Base-by-base conservation (phyloP, 2,329 filamentous ascomycete genomes). In the Fusarium guadeloupense region DNA sequence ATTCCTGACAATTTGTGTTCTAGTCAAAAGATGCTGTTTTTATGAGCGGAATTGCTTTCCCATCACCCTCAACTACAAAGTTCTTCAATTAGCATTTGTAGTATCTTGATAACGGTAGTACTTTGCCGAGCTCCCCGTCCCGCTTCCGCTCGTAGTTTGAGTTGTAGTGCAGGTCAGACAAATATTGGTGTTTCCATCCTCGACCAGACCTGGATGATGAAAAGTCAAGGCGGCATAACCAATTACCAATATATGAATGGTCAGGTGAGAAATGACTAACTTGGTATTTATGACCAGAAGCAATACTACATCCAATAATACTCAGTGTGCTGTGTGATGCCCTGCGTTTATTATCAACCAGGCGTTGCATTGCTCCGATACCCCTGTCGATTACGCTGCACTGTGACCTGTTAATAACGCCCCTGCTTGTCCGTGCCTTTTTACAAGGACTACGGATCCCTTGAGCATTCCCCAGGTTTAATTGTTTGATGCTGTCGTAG, bases 381-480 rank as follows among this genome's bases (percentile, higher is more conserved):
- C 56, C 60, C 61, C 58, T 64, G 61, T 62, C 60, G 21, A 49
- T 46, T 47, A 49, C 39, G 21, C 41, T 64, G 60, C 49, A 57
- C 60, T 61, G 38, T 56, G 46, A 64, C 42, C 41, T 28, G 34
- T 54, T 34, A 42, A 13, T 44, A 38, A 40, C 33, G 45, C 35
- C 45, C 54, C 47, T 59, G 28, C 38, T 34, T 43, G 33, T 39
- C 41, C 25, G 50, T 64, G 55, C 54, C 46, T 57, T 48, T 25
- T 61, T 40, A 19, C 34, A 45, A 60, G 23, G 42, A 49, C 61
- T 42, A 42, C 37, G 33, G 44, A 25, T 38, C 59, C 64, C 61
- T 68, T 45, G 62, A 61, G 43, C 62, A 68, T 69, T 69, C 67
- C 67, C 67, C 66, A 62, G 66, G 63, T 68, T 54, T 64, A 33